These are phyloP conservation scores for Chimonanthus salicifolius DNA, from an alignment of 164 flowering plant species.

Conservation along the genomic window DNA sequence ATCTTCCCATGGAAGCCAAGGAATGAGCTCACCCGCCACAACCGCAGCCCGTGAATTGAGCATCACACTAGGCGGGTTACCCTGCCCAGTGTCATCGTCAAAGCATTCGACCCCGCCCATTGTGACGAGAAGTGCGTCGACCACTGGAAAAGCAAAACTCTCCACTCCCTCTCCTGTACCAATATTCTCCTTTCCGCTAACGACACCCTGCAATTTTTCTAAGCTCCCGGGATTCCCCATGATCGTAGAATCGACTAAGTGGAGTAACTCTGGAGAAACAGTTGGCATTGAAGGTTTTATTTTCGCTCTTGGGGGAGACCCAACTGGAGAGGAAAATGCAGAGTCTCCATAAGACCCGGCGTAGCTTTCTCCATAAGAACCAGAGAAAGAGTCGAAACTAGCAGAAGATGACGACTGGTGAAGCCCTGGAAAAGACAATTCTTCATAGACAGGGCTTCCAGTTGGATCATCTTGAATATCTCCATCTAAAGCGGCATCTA, in stretches of 20 bases:
- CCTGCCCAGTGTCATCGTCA: constrained; percentile 81
- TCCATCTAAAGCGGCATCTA: constrained; percentile 30
- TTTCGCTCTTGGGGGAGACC: constrained; percentile 56
- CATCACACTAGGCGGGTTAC: constrained; percentile 95
- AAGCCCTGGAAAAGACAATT: constrained; percentile 18
- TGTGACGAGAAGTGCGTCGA: constrained; percentile 92
- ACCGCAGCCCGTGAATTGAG: constrained; percentile 93
- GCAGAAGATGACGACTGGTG: constrained; percentile 40
- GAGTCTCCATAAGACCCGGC: constrained; percentile 30
- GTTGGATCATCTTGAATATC: constrained; percentile 28
- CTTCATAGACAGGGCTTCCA: constrained; percentile 34
- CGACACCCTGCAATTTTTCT: constrained; percentile 70
- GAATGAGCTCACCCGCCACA: constrained; percentile 84
- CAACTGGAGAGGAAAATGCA: constrained; percentile 46
- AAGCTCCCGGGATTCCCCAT: constrained; percentile 93
- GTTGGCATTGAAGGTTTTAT: constrained; percentile 64
- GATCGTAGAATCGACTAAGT: constrained; percentile 95
- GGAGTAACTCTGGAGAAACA: constrained; percentile 94
- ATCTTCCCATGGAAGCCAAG: constrained; percentile 76
- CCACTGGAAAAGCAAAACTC: constrained; percentile 53
- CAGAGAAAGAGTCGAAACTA: constrained; percentile 48
- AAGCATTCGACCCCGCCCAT: constrained; percentile 99
- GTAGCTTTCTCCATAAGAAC: constrained; percentile 30
- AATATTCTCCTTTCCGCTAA: constrained; percentile 63
- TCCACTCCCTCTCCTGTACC: constrained; percentile 65